Percentiles rank a stretch among this genome's conserved stretches.
Evolutionary conservation across 495 filamentous ascomycete genomes (phyloP).

Genomic region (Talaromyces adpressus): DNA sequence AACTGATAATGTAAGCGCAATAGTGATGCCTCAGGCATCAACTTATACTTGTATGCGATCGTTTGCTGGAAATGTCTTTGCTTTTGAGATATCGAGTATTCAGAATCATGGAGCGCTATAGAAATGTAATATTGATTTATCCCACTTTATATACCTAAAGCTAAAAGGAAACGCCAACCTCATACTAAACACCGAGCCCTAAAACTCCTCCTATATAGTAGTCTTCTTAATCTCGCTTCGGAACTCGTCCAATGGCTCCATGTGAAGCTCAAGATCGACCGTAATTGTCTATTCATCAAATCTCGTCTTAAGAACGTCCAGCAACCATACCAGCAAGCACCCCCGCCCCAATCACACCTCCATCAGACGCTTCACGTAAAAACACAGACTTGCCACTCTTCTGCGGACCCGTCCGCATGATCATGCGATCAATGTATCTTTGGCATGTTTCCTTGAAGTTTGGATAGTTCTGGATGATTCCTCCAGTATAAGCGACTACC

Average conservation of each 20-base stretch:
- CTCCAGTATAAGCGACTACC: conserved; percentile 71
- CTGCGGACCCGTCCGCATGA: conserved; percentile 47
- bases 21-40: background rate
- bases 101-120: too few species aligned
- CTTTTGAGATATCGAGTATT: too few species aligned
- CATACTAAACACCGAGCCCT: background rate
- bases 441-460: conserved; percentile 65
- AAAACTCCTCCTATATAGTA: background rate
- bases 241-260: background rate
- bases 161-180: background rate
- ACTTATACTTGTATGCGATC: background rate
- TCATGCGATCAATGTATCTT: conserved; percentile 55
- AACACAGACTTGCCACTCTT: conserved; percentile 53
- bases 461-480: conserved; percentile 71
- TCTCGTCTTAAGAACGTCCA: background rate
- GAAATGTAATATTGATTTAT: background rate
- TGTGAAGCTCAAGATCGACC: background rate
- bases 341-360: conserved; percentile 69
- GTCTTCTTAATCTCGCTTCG: background rate
- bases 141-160: conserved; percentile 1
- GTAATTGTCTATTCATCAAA: background rate
- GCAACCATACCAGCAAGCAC: conserved; percentile 58
- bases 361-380: conserved; percentile 63
- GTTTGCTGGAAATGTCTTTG: too few species aligned
- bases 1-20: background rate